Percentiles rank a stretch among this genome's conserved stretches.
phyloP scores from a whole-genome alignment of 139 green algal genomes.

The Tetraselmis striata region DNA sequence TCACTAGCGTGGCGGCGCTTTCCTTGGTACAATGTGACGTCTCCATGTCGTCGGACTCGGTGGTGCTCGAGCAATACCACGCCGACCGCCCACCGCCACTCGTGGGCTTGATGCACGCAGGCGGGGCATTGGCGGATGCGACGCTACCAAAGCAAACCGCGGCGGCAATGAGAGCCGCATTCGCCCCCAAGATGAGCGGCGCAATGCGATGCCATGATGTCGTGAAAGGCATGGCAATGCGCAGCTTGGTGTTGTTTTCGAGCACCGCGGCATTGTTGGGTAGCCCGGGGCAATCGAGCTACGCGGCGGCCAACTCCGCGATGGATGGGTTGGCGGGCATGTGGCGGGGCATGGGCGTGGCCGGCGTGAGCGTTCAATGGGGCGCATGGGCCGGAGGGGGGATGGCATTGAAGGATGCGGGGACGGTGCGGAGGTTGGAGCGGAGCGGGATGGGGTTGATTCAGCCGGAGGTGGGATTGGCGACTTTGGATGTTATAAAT shows the following conservation, averaged over 20 bases:
- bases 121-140: slow-evolving; percentile 53
- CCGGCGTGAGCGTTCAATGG: slow-evolving; percentile 67
- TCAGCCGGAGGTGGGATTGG: neutral
- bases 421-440: slow-evolving; percentile 40
- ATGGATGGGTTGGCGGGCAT: slow-evolving; percentile 36
- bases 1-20: neutral
- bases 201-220: neutral
- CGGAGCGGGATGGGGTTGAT: slow-evolving; percentile 60
- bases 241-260: slow-evolving; percentile 64
- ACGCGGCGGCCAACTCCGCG: slow-evolving; percentile 43
- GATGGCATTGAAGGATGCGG: slow-evolving; percentile 64
- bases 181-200: slow-evolving; percentile 24
- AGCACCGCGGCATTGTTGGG: slow-evolving; percentile 70
- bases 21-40: neutral
- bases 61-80: neutral
- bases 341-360: slow-evolving; percentile 14
- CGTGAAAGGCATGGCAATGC: slow-evolving; percentile 3
- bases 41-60: neutral
- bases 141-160: slow-evolving; percentile 38
- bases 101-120: slow-evolving; percentile 46
- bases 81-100: neutral
- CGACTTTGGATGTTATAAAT: neutral
- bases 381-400: slow-evolving; percentile 76
- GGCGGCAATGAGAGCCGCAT: slow-evolving; percentile 1
- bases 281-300: slow-evolving; percentile 48